These are phyloP conservation scores for Cystofilobasidium bisporidii DNA, from an alignment of 768 basidiomycete genomes.

Conservation along the genomic window DNA sequence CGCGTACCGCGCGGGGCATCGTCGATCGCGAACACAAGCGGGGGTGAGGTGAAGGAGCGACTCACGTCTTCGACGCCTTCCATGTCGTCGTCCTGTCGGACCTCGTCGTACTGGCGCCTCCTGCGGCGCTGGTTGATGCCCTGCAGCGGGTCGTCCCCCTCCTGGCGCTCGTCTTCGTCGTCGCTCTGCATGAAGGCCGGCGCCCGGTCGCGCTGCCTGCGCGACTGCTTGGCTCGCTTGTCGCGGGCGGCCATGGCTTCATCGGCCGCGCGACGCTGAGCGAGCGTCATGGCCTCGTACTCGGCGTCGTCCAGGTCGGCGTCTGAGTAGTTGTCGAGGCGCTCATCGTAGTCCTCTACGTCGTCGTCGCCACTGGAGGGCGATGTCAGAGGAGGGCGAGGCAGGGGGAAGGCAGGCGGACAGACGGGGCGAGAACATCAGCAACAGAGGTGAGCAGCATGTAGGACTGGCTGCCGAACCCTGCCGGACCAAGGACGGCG, in stretches of 20 bases:
- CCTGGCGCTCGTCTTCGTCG: constrained; percentile 63
- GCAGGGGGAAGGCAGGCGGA: background rate
- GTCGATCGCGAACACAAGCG: too few species aligned
- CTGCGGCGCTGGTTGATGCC: constrained; percentile 68
- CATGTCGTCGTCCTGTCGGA: constrained; percentile 77
- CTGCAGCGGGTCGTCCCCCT: constrained; percentile 55
- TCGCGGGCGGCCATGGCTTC: constrained; percentile 79
- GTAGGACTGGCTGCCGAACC: background rate
- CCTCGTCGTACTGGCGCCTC: constrained; percentile 87
- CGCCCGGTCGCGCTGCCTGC: constrained; percentile 67
- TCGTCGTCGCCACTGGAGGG: constrained; percentile 32
- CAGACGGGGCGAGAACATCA: constrained; percentile 40
- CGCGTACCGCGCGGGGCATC: too few species aligned
- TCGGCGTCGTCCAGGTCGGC: constrained; percentile 77
- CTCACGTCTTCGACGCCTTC: constrained; percentile 74
- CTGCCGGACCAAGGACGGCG: background rate
- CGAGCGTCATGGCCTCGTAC: constrained; percentile 56
- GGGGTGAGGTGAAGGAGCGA: too few species aligned
- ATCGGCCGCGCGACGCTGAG: constrained; percentile 71
- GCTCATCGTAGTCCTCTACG: constrained; percentile 75
- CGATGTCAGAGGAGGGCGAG: too few species aligned
- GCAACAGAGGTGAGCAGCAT: background rate
- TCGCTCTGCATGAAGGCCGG: constrained; percentile 81
- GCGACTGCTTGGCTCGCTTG: constrained; percentile 46
- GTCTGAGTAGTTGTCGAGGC: constrained; percentile 78